Evolutionary conservation across 257 asterid genomes (phyloP).

Genomic region (Ballota nigra): DNA sequence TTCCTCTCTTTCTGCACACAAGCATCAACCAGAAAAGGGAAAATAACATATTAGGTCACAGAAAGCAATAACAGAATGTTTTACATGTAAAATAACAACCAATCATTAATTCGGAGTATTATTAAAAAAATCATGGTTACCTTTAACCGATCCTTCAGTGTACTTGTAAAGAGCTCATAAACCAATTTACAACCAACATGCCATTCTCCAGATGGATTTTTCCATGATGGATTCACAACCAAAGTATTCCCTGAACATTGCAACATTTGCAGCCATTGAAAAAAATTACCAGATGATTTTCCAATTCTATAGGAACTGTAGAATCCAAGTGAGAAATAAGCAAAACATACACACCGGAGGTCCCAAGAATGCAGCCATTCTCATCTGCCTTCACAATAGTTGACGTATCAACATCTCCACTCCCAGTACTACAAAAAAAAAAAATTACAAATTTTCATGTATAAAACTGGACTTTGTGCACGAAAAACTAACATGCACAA

Average conservation of each 20-base stretch:
- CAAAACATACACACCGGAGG: conserved; percentile 58
- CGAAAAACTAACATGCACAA: background rate
- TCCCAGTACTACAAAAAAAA: conserved; percentile 69
- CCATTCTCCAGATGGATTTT: conserved; percentile 96
- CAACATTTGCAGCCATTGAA: conserved; percentile 10
- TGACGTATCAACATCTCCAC: conserved; percentile 93
- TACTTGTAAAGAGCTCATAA: conserved; percentile 79
- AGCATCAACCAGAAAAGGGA: conserved; percentile 23
- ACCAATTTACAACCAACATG: conserved; percentile 86
- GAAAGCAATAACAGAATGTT: conserved; percentile 12
- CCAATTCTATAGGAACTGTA: background rate
- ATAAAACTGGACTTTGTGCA: background rate
- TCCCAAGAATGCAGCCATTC: conserved; percentile 70
- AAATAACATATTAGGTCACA: conserved; percentile 11
- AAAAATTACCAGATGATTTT: conserved; percentile 11
- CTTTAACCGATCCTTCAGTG: conserved; percentile 76
- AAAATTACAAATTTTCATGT: background rate
- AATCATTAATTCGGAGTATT: background rate
- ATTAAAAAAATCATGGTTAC: conserved; percentile 33
- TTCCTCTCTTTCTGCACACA: conserved; percentile 79
- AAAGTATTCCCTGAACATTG: conserved; percentile 59
- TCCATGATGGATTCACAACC: conserved; percentile 77
- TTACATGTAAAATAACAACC: conserved; percentile 17
- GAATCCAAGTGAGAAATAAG: conserved; percentile 15
- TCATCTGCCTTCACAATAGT: conserved; percentile 82